Evolutionary conservation across 306 rosid species (phyloP).

Genomic region (Spatholobus suberectus): DNA sequence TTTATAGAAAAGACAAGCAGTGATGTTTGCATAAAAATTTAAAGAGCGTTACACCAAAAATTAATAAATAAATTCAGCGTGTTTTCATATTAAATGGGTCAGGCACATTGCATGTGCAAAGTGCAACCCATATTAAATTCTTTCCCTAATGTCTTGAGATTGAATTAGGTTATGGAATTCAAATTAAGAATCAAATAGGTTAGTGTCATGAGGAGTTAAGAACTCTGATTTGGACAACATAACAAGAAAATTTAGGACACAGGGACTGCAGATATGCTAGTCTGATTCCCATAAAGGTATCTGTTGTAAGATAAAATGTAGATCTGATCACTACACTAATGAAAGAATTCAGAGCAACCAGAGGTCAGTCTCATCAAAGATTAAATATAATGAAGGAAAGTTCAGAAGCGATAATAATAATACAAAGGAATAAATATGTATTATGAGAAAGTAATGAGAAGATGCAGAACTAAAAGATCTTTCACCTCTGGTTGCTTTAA

Average conservation of each 20-base stretch:
- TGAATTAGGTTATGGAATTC: slow-evolving; percentile 1
- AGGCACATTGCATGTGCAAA: neutral
- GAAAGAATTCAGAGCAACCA: neutral
- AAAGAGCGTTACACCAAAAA: neutral
- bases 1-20: neutral
- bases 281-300: neutral
- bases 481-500: neutral
- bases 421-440: neutral
- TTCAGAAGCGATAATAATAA: neutral
- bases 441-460: neutral
- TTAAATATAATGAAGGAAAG: neutral
- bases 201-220: neutral
- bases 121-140: neutral
- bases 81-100: neutral
- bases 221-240: neutral
- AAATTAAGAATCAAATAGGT: neutral
- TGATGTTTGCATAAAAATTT: neutral
- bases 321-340: neutral
- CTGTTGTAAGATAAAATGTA: neutral
- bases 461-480: neutral
- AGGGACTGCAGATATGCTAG: neutral
- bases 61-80: neutral
- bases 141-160: neutral
- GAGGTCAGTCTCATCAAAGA: neutral
- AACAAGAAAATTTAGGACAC: neutral